A percentile compares a stretch with the other conserved stretches of the same genome.
phyloP scores from a whole-genome alignment of 2,329 filamentous ascomycete genomes.

The Paraphaeosphaeria minitans region DNA sequence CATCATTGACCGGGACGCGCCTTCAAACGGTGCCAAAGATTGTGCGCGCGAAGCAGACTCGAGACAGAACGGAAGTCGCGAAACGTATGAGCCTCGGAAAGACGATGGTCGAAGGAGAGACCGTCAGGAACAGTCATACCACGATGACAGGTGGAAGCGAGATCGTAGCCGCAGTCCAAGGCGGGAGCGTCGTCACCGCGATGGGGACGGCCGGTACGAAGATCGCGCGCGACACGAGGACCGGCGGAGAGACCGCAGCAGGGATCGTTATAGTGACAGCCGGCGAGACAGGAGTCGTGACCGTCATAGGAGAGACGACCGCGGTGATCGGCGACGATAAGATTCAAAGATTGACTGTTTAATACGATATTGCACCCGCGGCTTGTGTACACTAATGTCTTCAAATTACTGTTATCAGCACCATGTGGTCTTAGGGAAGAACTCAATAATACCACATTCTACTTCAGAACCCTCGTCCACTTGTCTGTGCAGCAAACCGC shows the following conservation, averaged over 20 bases:
- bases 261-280: conserved; percentile 41
- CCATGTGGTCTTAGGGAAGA: not conserved
- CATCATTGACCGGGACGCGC: conserved; percentile 32
- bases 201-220: conserved; percentile 35
- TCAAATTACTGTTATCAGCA: not conserved
- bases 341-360: conserved; percentile 10
- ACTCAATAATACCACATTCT: not conserved
- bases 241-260: conserved; percentile 34
- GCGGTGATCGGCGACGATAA: conserved; percentile 39
- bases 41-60: conserved; percentile 14
- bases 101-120: conserved; percentile 46
- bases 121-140: conserved; percentile 39
- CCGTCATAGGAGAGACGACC: conserved; percentile 47
- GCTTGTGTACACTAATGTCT: not conserved
- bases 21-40: conserved; percentile 18
- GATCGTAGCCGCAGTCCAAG: conserved; percentile 44
- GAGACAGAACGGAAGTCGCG: conserved; percentile 10
- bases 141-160: conserved; percentile 46
- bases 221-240: conserved; percentile 30
- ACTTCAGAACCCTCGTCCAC: not conserved
- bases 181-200: conserved; percentile 37
- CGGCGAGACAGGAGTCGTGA: conserved; percentile 47
- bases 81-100: conserved; percentile 38
- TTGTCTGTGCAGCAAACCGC: not conserved
- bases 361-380: not conserved